A percentile compares a stretch with the other conserved stretches of the same genome.
phyloP scores from a whole-genome alignment of 192 early-diverging fungal genomes.

The Chytriomyces hyalinus region DNA sequence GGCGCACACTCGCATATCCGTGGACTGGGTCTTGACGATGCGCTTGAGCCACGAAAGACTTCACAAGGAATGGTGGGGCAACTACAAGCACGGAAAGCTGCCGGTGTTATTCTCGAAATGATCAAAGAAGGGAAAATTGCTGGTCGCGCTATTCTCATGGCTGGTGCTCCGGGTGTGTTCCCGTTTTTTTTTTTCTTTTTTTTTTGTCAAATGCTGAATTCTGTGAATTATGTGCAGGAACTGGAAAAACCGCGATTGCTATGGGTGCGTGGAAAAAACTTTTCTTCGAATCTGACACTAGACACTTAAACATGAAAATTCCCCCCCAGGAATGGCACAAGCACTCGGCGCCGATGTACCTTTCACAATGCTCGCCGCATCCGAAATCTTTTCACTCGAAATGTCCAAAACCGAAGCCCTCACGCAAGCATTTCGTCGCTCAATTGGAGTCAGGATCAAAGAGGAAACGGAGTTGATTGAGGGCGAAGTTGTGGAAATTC shows the following conservation, averaged over 20 bases:
- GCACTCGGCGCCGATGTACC: conserved; percentile 93
- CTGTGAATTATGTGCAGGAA: conserved; percentile 55
- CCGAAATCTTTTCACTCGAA: conserved; percentile 98
- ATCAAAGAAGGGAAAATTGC: conserved; percentile 98
- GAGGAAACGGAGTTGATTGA: conserved; percentile 99
- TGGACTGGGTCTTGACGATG: conserved; percentile 94
- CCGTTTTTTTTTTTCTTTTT: not conserved
- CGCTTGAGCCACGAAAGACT: conserved; percentile 80
- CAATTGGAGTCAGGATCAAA: conserved; percentile 97
- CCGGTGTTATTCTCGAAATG: conserved; percentile 94
- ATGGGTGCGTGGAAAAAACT: conserved; percentile 72
- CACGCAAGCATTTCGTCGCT: conserved; percentile 96
- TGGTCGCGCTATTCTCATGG: conserved; percentile 96
- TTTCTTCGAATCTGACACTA: too few relatives aligned
- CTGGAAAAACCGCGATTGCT: conserved; percentile 99
- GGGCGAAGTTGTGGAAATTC: conserved; percentile 98
- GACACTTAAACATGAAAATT: too few relatives aligned
- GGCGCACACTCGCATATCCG: conserved; percentile 98
- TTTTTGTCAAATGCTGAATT: too few relatives aligned
- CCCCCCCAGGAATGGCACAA: conserved; percentile 93
- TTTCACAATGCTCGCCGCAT: conserved; percentile 96
- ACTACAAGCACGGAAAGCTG: conserved; percentile 90
- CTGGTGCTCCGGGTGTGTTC: conserved; percentile 76
- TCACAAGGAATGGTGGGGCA: conserved; percentile 99
- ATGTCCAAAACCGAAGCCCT: conserved; percentile 98